phyloP scores from a whole-genome alignment of 768 basidiomycete genomes.

The Tricholoma matsutake region DNA sequence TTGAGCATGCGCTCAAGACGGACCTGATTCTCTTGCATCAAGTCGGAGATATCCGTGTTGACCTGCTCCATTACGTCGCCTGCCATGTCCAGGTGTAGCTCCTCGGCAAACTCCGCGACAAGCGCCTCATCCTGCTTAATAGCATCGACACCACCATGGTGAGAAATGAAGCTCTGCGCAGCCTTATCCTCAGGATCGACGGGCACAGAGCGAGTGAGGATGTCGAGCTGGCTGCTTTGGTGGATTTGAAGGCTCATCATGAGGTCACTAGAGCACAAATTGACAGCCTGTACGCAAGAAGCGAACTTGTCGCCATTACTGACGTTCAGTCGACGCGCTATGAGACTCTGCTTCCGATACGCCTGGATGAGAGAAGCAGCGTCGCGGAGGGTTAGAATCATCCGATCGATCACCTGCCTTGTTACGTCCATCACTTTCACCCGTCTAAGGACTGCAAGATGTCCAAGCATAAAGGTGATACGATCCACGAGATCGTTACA shows the following conservation, averaged over 20 bases:
- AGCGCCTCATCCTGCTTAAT: neutral
- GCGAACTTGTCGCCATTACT: neutral
- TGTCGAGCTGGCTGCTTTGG: neutral
- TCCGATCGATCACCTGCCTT: neutral
- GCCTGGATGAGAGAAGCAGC: neutral
- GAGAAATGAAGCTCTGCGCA: neutral
- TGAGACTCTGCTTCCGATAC: neutral
- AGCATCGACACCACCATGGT: neutral
- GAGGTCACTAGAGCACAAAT: neutral
- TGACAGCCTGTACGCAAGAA: neutral
- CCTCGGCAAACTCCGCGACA: neutral
- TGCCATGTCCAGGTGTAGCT: neutral
- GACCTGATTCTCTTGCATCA: neutral
- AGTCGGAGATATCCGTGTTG: neutral
- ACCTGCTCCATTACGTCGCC: neutral
- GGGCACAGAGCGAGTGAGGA: neutral
- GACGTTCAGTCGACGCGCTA: neutral
- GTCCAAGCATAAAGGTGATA: neutral
- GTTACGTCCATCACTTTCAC: neutral
- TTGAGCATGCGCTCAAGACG: neutral
- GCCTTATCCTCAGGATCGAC: neutral
- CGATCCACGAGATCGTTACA: neutral
- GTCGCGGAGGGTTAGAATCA: neutral
- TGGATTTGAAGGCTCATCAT: neutral
- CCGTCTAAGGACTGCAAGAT: neutral